Evolutionary conservation across 106 monocot species (phyloP), one percentile per base, ranked within the genome.

Genomic region (Dendrobium catenatum): DNA sequence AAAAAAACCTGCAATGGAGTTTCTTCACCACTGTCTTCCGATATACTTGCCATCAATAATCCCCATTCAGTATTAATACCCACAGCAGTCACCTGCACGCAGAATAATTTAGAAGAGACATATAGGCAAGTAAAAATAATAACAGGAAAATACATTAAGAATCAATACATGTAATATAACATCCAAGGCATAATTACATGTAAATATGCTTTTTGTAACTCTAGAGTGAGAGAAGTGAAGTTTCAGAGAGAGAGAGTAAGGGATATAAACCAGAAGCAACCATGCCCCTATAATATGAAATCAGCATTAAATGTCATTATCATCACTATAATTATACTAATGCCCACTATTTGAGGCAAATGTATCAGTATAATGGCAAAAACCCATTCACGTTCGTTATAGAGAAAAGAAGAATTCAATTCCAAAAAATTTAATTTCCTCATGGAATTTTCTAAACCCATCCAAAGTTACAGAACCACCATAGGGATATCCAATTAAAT

Each of bases 51-150:
- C 94, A 98, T 98, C 67, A 98, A 79, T 77, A 98, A 78, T 48
- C 98, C 98, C 98, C 98, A 98, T 82, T 98, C 94, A 43, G 98
- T 98, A 73, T 98, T 95, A 42, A 98, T 88, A 56, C 98, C 98
- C 81, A 98, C 98, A 86, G 93, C 89, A 81, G 98, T 93, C 47
- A 98, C 98, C 94, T 96, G 79, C 26, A 76, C 18, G 78, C 72
- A 72, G 42, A 55, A 61, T 77, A 61, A 31, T 73, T 49, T 40
- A 72, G 26, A 27, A 43, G 29, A 49, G 0, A 27, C 13, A 3
- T 17, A 42, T 80, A 61, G 61, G 61, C 19, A 61, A 61, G 24
- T 7, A 70, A 20, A 70, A 37, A 70, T 16, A 70, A 22, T 17
- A 11, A 70, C 10, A 70, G 37, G 4, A 37, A 2, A 37, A 70